These are phyloP conservation scores for Boletus pseudopeckii DNA, from an alignment of 768 basidiomycete species.

Conservation along the genomic window DNA sequence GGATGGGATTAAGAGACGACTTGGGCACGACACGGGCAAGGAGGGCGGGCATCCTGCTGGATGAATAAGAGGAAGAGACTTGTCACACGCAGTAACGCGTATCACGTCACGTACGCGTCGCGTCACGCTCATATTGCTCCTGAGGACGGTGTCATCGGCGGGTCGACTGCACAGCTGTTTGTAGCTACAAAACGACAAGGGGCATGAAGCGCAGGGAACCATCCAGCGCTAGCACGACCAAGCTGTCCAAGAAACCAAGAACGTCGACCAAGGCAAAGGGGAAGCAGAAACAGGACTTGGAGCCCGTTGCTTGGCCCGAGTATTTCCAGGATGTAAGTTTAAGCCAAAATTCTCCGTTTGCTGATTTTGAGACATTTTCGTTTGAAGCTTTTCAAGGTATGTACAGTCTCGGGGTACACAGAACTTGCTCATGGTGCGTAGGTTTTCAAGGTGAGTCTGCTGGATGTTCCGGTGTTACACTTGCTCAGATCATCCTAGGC, in stretches of 20 bases:
- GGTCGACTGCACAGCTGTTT: not conserved
- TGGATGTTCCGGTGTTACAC: not conserved
- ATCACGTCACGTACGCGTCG: conserved; percentile 27
- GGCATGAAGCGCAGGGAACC: conserved; percentile 15
- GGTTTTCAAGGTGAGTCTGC: conserved; percentile 41
- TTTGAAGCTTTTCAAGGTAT: conserved; percentile 59
- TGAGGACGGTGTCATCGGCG: not conserved
- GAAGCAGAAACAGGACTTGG: conserved; percentile 15
- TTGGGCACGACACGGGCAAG: conserved; percentile 39
- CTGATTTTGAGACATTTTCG: conserved; percentile 1
- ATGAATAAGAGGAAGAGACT: not conserved
- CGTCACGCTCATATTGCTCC: conserved; percentile 8
- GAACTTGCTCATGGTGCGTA: conserved; percentile 12
- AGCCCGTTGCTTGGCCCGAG: conserved; percentile 48
- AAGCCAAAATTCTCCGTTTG: not conserved
- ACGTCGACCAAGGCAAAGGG: conserved; percentile 12
- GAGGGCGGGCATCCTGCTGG: conserved; percentile 13
- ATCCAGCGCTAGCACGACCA: not conserved
- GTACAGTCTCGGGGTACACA: not conserved
- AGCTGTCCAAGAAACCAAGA: conserved; percentile 16
- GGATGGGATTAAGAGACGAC: conserved; percentile 21
- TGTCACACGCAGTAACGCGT: not conserved
- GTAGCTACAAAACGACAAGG: not conserved
- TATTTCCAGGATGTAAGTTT: conserved; percentile 54
- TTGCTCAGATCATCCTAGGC: conserved; percentile 46